A percentile compares a stretch with the other conserved stretches of the same genome.
Evolutionary conservation across 2,329 filamentous ascomycete species (phyloP).

Genomic region (Coniella lustricola): DNA sequence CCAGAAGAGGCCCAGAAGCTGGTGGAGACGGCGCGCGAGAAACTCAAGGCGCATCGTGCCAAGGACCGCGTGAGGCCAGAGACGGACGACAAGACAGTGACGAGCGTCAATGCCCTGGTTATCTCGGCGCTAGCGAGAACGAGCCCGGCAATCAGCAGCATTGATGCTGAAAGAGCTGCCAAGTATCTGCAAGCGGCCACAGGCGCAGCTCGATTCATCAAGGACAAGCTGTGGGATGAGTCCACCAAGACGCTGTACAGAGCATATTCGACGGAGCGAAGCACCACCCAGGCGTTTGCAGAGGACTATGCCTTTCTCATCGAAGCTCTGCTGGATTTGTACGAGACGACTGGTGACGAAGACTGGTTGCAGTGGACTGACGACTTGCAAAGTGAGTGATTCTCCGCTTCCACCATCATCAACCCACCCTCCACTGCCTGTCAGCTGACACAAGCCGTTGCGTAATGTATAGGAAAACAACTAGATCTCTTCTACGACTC

Average conservation of each 20-base stretch:
- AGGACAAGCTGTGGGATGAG: conserved; percentile 63
- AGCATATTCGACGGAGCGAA: conserved; percentile 61
- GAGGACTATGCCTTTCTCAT: conserved; percentile 93
- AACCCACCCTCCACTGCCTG: conserved; percentile 7
- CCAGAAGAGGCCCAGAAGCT: conserved; percentile 61
- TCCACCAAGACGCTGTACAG: conserved; percentile 59
- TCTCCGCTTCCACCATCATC: background rate
- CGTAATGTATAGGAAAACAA: conserved; percentile 55
- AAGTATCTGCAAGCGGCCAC: conserved; percentile 60
- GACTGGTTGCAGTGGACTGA: conserved; percentile 74
- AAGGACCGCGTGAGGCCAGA: conserved; percentile 68
- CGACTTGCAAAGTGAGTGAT: conserved; percentile 61
- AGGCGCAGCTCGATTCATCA: conserved; percentile 66
- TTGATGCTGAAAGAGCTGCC: conserved; percentile 50
- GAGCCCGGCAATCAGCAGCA: conserved; percentile 56
- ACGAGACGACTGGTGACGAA: conserved; percentile 73
- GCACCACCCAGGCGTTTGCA: conserved; percentile 67
- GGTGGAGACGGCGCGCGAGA: conserved; percentile 58
- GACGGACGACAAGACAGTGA: conserved; percentile 82
- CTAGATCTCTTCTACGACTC: conserved; percentile 70
- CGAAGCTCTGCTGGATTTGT: conserved; percentile 74
- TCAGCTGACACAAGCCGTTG: background rate
- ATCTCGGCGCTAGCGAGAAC: conserved; percentile 76
- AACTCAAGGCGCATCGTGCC: conserved; percentile 65
- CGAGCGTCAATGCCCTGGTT: conserved; percentile 81